Base-by-base conservation (phyloP, 768 basidiomycete genomes). In the Boletus huronensis region DNA sequence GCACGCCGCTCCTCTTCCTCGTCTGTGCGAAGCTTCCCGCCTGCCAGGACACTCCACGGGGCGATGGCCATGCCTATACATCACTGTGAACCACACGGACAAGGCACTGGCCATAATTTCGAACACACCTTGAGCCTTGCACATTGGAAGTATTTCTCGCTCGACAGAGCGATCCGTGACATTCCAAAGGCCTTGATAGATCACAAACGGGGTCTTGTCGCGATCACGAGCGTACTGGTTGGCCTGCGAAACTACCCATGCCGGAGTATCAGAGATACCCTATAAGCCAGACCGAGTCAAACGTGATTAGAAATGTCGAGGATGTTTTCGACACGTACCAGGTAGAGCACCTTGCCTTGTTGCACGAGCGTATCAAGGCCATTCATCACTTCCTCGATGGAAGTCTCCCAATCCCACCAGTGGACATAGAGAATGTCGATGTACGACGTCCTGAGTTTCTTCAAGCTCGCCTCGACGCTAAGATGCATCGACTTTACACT, bases 391-490 rank as follows among this genome's bases (percentile, higher is more conserved):
- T 82, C 80, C 45, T 74, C 69, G 31, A 80, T 69, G 11, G 71
- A 72, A 6, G 77, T 77, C 9, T 73, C 65, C 54, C 71, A 78
- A 54, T 80, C 79, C 80, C 77, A 76, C 72, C 74, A 80, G 59
- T 83, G 82, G 6, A 82, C 60, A 55, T 84, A 82, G 29, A 83
- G 64, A 46, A 84, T 74, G 58, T 84, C 82, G 60, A 84, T 75
- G 60, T 80, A 87, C n/a, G 76, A 70, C 0, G 83, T 85, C 41
- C 81, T 69, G 19, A 87, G 73, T 55, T 82, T 84, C 57, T 71
- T 71, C 50, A 79, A 66, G 34, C 69, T 72, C 2, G 64, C 69
- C n/a, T 70, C 67, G 5, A 75, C 63, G 26, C 65, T 64, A 1
- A 73, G 6, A 23, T 59, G 57, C 62, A 79, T 60, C 3, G 62